A percentile compares a stretch with the other conserved stretches of the same genome.
These are phyloP conservation scores for Apiotrichum porosum DNA, from an alignment of 1,284 basidiomycete species.

Conservation along the genomic window DNA sequence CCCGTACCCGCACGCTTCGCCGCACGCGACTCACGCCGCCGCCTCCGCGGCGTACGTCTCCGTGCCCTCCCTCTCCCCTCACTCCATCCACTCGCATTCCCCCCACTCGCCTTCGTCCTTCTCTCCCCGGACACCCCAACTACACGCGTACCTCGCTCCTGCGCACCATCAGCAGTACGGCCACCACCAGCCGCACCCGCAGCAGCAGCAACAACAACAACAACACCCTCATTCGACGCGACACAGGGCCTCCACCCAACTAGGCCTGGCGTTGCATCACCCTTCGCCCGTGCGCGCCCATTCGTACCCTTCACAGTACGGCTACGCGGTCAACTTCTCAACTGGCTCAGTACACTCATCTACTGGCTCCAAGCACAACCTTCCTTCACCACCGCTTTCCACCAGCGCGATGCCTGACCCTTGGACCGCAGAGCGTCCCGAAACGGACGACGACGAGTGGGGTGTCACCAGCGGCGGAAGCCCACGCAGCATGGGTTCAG, in stretches of 20 bases:
- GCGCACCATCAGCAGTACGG: not conserved
- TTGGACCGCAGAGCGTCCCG: constrained; percentile 10
- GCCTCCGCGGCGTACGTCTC: not conserved
- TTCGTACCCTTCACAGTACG: constrained; percentile 10
- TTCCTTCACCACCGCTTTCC: constrained; percentile 18
- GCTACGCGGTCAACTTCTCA: not conserved
- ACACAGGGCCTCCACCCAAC: no score
- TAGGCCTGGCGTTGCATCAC: constrained; percentile 13
- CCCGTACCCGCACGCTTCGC: not conserved
- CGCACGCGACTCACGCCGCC: no score
- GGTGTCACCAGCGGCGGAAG: not conserved
- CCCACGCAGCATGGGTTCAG: no score
- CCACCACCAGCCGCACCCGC: not conserved
- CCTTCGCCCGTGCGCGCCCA: constrained; percentile 21
- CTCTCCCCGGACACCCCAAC: not conserved
- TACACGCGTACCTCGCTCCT: not conserved
- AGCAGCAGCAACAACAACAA: not conserved
- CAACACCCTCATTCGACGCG: not conserved
- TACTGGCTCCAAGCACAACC: constrained; percentile 1
- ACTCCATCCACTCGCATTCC: not conserved
- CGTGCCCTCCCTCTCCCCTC: not conserved
- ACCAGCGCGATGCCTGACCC: constrained; percentile 15
- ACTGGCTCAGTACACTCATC: not conserved
- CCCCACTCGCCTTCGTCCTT: not conserved
- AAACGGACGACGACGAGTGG: constrained; percentile 5